Conservation (phyloP, 2,329 filamentous ascomycete genomes). For the Fusarium sp. region DNA sequence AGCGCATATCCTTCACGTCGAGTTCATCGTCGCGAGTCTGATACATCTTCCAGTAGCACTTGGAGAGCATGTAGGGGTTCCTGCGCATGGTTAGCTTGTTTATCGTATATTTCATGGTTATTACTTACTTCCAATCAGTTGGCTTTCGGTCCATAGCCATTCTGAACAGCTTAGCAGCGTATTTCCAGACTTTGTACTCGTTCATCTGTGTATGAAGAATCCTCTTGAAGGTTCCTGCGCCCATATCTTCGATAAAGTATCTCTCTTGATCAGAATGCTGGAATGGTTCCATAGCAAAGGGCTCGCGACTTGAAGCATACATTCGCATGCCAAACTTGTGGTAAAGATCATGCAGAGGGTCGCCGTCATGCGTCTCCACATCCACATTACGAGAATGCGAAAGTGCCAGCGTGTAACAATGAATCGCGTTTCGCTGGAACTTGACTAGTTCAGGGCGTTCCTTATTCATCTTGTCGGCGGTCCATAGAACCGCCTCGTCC, state of each 20-base stretch:
- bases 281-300: constrained; percentile 74
- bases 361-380: constrained; percentile 61
- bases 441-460: constrained; percentile 79
- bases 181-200: constrained; percentile 73
- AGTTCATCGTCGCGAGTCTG: constrained; percentile 61
- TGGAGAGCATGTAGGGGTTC: constrained; percentile 71
- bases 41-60: constrained; percentile 75
- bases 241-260: constrained; percentile 67
- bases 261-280: constrained; percentile 68
- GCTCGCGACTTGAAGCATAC: constrained; percentile 72
- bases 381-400: constrained; percentile 66
- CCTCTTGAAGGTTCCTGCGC: constrained; percentile 65
- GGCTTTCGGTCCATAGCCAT: constrained; percentile 68
- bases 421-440: constrained; percentile 83
- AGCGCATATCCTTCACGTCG: constrained; percentile 58
- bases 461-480: constrained; percentile 91
- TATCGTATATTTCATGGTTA: background rate
- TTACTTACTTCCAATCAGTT: constrained; percentile 68
- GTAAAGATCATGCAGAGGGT: constrained; percentile 70
- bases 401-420: constrained; percentile 77
- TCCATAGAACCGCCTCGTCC: constrained; percentile 89
- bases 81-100: constrained; percentile 52
- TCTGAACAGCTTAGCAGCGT: constrained; percentile 67
- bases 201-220: constrained; percentile 69
- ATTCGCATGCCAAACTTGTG: constrained; percentile 72